phyloP scores from a whole-genome alignment of 192 early-diverging fungal genomes.

The Cetraspora pellucida region DNA sequence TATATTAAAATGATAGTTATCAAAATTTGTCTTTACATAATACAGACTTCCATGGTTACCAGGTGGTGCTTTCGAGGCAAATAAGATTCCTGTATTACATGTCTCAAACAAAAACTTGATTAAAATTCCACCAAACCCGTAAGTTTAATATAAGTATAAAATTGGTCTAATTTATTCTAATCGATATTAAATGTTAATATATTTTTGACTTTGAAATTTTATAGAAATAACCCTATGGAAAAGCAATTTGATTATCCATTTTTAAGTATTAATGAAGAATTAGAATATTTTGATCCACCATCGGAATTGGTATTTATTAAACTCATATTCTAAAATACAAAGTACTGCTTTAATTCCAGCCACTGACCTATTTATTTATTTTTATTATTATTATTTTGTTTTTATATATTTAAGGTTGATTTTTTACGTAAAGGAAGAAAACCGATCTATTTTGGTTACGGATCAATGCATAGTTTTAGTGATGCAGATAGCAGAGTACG shows the following conservation, averaged over 20 bases:
- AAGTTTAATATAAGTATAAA: not conserved
- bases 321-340: no score
- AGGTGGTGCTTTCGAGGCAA: not conserved
- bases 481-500: not conserved
- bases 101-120: not conserved
- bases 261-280: not conserved
- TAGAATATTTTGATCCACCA: not conserved
- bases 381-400: no score
- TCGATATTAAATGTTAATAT: not conserved
- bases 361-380: no score
- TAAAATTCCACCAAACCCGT: not conserved
- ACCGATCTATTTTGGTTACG: conserved; percentile 15
- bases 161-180: not conserved
- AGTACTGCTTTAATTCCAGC: no score
- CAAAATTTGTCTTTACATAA: no score
- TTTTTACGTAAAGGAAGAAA: not conserved
- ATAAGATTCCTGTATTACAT: not conserved
- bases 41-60: not conserved
- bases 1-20: no score
- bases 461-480: conserved; percentile 5
- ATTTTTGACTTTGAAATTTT: not conserved
- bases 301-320: not conserved
- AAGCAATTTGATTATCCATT: conserved; percentile 1
- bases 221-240: not conserved
- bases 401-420: no score